Base-by-base conservation (phyloP, 495 filamentous ascomycete genomes). In the Podospora pseudopauciseta region DNA sequence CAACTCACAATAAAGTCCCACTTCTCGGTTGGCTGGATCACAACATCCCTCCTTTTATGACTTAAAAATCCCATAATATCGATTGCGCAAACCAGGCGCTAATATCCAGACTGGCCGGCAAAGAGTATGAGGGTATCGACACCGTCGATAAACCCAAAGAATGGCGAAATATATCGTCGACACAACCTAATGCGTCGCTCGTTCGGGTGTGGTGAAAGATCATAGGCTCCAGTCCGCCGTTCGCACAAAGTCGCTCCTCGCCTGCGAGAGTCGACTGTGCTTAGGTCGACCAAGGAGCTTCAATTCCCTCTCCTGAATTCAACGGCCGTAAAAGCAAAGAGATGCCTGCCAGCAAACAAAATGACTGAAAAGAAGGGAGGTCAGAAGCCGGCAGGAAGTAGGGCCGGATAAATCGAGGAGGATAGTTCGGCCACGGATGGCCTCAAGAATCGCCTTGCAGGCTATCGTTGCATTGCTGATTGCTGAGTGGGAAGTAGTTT, bases 1-100 rank as follows among this genome's bases (percentile, higher is more conserved):
- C 6, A 65, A 82, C 91, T 68, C 85, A 96, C 93, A 74, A 99
- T 92, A 72, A 92, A 97, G 72, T 93, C 91, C 92, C 95, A 99
- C 83, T 92, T 92, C 81, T 96, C 90, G 78, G 96, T 92, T 65
- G 92, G 83, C 54, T 83, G 79, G 60, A 92, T 86, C 61, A 86
- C 83, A 53, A 84, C 86, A 72, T 82, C 78, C 74, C 90, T 91
- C 73, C 91, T 86, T 70, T 90, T 83, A 72, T 89, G 86, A 60
- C 90, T 88, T 72, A 85, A 82, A 78, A 91, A 94, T 72, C 88
- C 83, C 93, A 96, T 96, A 70, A 83, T 82, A 69, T 67, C 62
- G 60, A 64, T 59, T 65, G 57, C 55, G 69, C 59, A 60, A 65
- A 61, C 62, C 60, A 39, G 70, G 68, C 53, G 55, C 70, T 71